Evolutionary conservation across 2,329 filamentous ascomycete species (phyloP).

Genomic region (Lojkania enalia): DNA sequence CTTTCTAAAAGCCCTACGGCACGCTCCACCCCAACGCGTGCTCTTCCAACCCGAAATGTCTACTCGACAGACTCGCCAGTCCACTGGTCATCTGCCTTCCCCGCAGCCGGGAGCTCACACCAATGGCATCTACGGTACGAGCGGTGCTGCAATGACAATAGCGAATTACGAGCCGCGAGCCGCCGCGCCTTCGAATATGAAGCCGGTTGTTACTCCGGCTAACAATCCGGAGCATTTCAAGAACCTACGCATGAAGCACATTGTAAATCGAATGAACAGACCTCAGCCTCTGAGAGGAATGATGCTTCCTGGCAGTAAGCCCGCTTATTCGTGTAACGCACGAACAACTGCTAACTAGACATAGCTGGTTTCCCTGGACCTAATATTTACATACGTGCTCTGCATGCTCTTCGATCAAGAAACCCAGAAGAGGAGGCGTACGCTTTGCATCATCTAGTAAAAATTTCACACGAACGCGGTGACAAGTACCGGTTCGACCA

Average conservation of each 20-base stretch:
- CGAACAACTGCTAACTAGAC: constrained; percentile 5
- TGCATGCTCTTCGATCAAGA: constrained; percentile 79
- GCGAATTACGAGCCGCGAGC: constrained; percentile 71
- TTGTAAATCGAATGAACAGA: constrained; percentile 49
- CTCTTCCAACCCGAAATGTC: constrained; percentile 82
- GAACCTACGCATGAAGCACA: constrained; percentile 57
- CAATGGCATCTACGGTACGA: constrained; percentile 42
- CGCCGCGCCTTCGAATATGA: constrained; percentile 66
- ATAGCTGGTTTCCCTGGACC: constrained; percentile 68
- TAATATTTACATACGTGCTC: constrained; percentile 88
- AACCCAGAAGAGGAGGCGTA: constrained; percentile 86
- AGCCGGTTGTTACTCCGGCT: constrained; percentile 73
- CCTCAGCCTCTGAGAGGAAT: constrained; percentile 51
- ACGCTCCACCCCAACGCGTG: constrained; percentile 81
- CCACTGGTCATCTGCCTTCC: constrained; percentile 43
- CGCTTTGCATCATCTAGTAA: constrained; percentile 88
- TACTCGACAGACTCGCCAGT: constrained; percentile 65
- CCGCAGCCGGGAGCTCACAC: constrained; percentile 44
- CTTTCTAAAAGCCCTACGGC: constrained; percentile 60
- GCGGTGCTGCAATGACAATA: constrained; percentile 58
- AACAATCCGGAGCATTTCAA: constrained; percentile 72
- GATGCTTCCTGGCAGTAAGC: constrained; percentile 67
- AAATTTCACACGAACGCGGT: constrained; percentile 91
- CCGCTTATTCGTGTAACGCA: constrained; percentile 8
- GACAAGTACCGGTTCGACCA: constrained; percentile 96